These are phyloP conservation scores for Oryza glumipatula DNA, from an alignment of 176 grass and related monocot genomes.

Conservation along the genomic window DNA sequence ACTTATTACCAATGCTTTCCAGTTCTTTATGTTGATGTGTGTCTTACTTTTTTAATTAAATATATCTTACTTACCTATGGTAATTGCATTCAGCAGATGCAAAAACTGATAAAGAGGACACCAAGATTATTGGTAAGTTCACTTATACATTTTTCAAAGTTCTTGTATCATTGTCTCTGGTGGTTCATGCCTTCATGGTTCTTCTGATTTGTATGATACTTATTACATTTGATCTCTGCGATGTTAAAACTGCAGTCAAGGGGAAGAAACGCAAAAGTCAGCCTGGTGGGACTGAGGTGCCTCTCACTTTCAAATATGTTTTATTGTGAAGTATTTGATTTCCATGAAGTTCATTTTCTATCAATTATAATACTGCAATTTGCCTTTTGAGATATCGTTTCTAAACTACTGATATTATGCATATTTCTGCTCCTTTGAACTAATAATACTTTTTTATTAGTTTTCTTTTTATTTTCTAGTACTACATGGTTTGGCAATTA, in stretches of 20 bases:
- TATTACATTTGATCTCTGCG: conserved; percentile 37
- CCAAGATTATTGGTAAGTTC: conserved; percentile 53
- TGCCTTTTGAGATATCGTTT: conserved; percentile 5
- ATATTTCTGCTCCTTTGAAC: conserved; percentile 11
- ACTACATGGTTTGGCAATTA: background rate
- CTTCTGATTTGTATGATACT: background rate
- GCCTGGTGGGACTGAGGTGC: conserved; percentile 69
- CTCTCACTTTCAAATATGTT: conserved; percentile 24
- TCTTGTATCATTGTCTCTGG: background rate
- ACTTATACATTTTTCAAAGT: conserved; percentile 19
- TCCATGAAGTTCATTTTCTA: conserved; percentile 4
- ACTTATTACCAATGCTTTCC: background rate
- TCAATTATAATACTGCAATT: conserved; percentile 7
- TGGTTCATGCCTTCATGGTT: too few species aligned
- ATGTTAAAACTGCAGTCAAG: conserved; percentile 55
- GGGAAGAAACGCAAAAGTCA: conserved; percentile 91
- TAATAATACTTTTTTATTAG: background rate
- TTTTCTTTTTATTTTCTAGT: conserved; percentile 9
- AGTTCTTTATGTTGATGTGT: conserved; percentile 9
- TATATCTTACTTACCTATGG: conserved; percentile 9
- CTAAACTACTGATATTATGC: conserved; percentile 24
- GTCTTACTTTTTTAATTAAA: background rate
- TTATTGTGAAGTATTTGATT: conserved; percentile 6
- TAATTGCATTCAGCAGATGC: conserved; percentile 49
- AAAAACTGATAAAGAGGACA: conserved; percentile 76